These are phyloP conservation scores for Penicillium corylophilum DNA, from an alignment of 2,329 filamentous ascomycete species.

Conservation along the genomic window DNA sequence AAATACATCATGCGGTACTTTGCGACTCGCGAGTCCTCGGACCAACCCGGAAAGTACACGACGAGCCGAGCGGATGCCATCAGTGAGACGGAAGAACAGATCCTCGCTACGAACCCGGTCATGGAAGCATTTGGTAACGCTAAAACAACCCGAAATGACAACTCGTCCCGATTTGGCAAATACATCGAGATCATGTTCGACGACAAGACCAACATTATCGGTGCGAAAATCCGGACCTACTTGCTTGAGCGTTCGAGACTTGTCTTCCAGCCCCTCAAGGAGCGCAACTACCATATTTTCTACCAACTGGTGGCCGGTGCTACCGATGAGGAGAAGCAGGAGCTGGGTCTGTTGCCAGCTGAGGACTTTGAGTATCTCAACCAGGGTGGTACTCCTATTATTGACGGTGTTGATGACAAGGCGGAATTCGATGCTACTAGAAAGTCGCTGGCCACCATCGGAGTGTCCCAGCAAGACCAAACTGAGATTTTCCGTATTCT, in stretches of 20 bases:
- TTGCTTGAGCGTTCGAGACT: slow-evolving; percentile 90
- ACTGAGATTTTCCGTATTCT: slow-evolving; percentile 84
- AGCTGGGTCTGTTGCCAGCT: slow-evolving; percentile 74
- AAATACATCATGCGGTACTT: slow-evolving; percentile 99
- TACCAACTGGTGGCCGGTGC: slow-evolving; percentile 94
- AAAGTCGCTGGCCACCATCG: slow-evolving; percentile 82
- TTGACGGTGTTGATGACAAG: slow-evolving; percentile 94
- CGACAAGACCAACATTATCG: slow-evolving; percentile 90
- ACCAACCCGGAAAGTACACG: slow-evolving; percentile 73
- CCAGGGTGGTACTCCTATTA: slow-evolving; percentile 85
- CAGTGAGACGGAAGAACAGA: slow-evolving; percentile 98
- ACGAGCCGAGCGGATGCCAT: slow-evolving; percentile 77
- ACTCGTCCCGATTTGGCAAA: slow-evolving; percentile 98
- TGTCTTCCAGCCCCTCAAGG: slow-evolving; percentile 95
- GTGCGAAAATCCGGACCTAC: slow-evolving; percentile 95
- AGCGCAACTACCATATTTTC: slow-evolving; percentile 98
- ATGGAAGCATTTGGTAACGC: slow-evolving; percentile 99
- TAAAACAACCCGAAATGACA: slow-evolving; percentile 99
- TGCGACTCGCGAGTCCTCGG: slow-evolving; percentile 90
- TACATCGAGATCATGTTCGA: slow-evolving; percentile 99
- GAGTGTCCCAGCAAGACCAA: slow-evolving; percentile 73
- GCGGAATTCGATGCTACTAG: slow-evolving; percentile 89
- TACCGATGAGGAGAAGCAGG: slow-evolving; percentile 76
- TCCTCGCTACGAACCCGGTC: slow-evolving; percentile 95
- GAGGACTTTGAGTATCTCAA: slow-evolving; percentile 96